Conservation (phyloP, 306 rosid species). For the Casuarina glauca region DNA sequence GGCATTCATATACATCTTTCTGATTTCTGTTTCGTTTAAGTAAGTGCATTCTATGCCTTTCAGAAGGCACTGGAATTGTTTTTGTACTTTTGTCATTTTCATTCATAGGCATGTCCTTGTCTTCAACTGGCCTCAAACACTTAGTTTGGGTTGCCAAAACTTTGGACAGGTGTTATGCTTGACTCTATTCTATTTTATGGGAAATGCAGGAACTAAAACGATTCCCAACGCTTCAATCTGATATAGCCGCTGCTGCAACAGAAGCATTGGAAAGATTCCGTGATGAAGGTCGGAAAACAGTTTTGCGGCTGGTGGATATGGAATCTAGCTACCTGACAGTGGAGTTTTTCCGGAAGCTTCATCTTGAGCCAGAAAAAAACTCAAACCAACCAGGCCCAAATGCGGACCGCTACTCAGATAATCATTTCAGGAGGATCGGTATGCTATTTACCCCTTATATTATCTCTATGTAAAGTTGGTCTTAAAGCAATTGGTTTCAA, state of each 20-base stretch:
- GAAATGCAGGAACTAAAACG: constrained; percentile 81
- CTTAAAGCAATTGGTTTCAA: constrained; percentile 9
- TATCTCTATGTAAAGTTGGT: constrained; percentile 6
- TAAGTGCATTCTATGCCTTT: background rate
- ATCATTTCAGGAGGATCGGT: constrained; percentile 89
- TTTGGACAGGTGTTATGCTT: background rate
- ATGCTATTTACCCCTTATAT: constrained; percentile 32
- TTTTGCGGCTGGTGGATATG: constrained; percentile 90
- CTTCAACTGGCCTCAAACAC: background rate
- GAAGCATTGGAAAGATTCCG: constrained; percentile 91
- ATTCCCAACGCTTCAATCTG: constrained; percentile 85
- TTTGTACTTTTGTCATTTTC: background rate
- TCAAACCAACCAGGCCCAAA: constrained; percentile 52
- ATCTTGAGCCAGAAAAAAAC: constrained; percentile 69
- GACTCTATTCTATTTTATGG: constrained; percentile 18
- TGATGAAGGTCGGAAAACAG: constrained; percentile 88
- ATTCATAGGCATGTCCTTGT: background rate
- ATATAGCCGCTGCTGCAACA: constrained; percentile 81
- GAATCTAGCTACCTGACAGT: constrained; percentile 94
- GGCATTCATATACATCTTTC: background rate
- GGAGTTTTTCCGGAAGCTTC: constrained; percentile 87
- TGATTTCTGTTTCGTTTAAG: background rate
- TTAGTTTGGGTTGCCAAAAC: background rate
- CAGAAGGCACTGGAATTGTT: background rate
- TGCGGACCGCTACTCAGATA: constrained; percentile 60